Base-by-base conservation (phyloP, 257 asterid species). In the Eucommia ulmoides region DNA sequence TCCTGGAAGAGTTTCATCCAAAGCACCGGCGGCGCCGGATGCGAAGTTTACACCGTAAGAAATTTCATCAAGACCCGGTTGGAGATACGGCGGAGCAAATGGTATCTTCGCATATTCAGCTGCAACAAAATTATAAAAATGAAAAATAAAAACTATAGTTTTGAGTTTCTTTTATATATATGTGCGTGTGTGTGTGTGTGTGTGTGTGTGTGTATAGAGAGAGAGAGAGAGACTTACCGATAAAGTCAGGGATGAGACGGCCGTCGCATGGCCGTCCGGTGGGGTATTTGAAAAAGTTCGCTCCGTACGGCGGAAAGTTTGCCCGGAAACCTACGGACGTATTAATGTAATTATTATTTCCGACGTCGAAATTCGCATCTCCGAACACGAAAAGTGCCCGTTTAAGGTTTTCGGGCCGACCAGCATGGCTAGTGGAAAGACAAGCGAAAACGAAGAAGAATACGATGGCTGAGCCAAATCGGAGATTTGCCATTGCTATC, bases 11-110 rank as follows among this genome's bases (percentile, higher is more conserved):
- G 94, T 82, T 33, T 65, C 68, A 11, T 65, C 54, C 49, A 82
- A 50, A 56, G 70, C 88, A 48, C 93, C 89, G 14, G 83, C 89
- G 24, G 89, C 89, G 21, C 73, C 80, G 2, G 93, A 82, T 14
- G 93, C 93, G 68, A 82, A 82, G 59, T 72, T 82, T 23, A 52
- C 72, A 26, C 94, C 91, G 53, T 53, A 24, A 52, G 49, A 24
- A 55, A 33, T 54, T 8, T 47, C 45, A 1, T 65, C 33, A 58
- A 52, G 66, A 26, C 69, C 68, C 23, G 74, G 65, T 62, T 72
- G 60, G 24, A 76, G 63, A 70, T 64, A 70, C 8, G 86, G 77
- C 2, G 70, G 61, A 46, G 71, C 67, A 54, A 69, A 8, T 33
- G 86, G 78, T 50, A 77, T 14, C 16, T 74, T 65, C 24, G 76